Evolutionary conservation across 1,139 yeast genomes (phyloP).

Genomic region (Blastobotrys serpentis): DNA sequence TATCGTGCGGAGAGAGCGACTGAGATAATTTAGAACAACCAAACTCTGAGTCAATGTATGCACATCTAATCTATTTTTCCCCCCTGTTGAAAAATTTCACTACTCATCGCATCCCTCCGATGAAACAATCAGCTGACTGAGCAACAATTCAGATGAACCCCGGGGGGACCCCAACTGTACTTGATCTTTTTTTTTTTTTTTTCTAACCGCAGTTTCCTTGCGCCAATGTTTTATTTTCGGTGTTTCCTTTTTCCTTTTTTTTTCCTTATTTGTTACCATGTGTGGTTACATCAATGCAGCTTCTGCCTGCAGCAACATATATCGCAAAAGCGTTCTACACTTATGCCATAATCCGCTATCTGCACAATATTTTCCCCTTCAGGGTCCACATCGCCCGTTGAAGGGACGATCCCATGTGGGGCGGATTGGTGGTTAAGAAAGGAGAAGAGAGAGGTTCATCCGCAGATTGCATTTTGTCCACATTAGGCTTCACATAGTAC

Average conservation of each 20-base stretch:
- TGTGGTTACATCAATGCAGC: no score
- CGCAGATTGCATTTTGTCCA: background rate
- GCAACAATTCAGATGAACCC: background rate
- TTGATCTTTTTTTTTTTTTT: no score
- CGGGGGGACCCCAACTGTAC: no score
- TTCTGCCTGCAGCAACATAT: background rate
- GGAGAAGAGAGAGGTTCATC: no score
- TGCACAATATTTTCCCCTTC: background rate
- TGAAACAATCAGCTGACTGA: background rate
- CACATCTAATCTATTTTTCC: background rate
- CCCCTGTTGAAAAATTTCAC: background rate
- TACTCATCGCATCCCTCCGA: background rate
- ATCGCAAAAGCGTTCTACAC: background rate
- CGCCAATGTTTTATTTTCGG: no score
- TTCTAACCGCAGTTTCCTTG: no score
- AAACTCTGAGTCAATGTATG: background rate
- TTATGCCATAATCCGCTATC: background rate
- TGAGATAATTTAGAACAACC: background rate
- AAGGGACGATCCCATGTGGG: background rate
- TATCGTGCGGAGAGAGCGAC: background rate
- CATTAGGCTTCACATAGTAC: background rate
- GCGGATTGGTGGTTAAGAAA: no score
- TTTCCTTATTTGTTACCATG: no score
- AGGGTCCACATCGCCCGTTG: background rate
- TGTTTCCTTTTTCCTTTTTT: no score